Evolutionary conservation across 2,329 filamentous ascomycete genomes (phyloP).

Genomic region (Xylariaceae sp.): DNA sequence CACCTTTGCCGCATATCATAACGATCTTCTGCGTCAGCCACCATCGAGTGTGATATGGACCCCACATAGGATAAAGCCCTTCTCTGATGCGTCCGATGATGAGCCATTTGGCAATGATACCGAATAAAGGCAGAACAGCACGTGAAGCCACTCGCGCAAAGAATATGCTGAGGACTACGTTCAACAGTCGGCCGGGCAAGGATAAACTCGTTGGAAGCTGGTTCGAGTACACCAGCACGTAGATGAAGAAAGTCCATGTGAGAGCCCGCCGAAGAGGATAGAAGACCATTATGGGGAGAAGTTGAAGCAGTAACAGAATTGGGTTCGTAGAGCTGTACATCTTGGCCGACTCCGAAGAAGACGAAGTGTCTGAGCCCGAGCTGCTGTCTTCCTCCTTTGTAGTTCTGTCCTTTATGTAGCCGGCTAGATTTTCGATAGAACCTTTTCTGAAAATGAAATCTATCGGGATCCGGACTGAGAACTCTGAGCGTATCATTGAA

Average conservation of each 20-base stretch:
- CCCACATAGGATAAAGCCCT: slow-evolving; percentile 58
- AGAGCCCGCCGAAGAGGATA: slow-evolving; percentile 49
- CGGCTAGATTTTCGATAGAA: slow-evolving; percentile 38
- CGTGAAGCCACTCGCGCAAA: slow-evolving; percentile 38
- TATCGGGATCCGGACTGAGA: slow-evolving; percentile 46
- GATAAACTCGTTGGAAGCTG: slow-evolving; percentile 36
- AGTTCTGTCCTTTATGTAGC: slow-evolving; percentile 34
- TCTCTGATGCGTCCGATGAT: slow-evolving; percentile 50
- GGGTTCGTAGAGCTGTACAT: slow-evolving; percentile 48
- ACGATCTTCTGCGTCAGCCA: slow-evolving; percentile 55
- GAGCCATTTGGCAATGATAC: slow-evolving; percentile 51
- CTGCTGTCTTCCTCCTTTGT: slow-evolving; percentile 3
- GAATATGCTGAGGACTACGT: slow-evolving; percentile 43
- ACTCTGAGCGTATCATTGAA: slow-evolving; percentile 46
- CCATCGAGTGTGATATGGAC: slow-evolving; percentile 54
- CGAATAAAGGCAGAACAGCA: slow-evolving; percentile 40
- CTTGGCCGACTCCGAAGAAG: slow-evolving; percentile 24
- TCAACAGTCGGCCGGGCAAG: slow-evolving; percentile 44
- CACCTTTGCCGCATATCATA: slow-evolving; percentile 44
- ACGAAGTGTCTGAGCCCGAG: slow-evolving; percentile 5
- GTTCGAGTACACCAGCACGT: slow-evolving; percentile 40
- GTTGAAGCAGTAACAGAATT: slow-evolving; percentile 45
- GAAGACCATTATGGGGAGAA: slow-evolving; percentile 45
- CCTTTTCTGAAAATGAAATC: slow-evolving; percentile 48
- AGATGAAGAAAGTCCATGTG: slow-evolving; percentile 51